Conservation (phyloP, 1,284 basidiomycete genomes). For the Pseudomicrostroma phylloplanum region DNA sequence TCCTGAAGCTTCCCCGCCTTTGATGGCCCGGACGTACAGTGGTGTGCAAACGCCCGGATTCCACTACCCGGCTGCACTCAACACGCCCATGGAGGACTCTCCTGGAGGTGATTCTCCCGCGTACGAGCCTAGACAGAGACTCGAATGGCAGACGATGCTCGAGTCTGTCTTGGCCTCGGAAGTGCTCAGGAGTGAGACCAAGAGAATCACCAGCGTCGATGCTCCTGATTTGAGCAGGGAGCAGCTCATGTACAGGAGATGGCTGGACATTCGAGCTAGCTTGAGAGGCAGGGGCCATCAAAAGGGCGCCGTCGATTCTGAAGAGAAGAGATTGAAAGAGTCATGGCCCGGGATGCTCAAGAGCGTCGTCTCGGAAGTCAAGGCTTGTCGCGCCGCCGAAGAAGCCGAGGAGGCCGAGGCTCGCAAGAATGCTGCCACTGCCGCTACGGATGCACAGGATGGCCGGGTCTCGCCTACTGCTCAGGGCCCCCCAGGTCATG, state of each 20-base stretch:
- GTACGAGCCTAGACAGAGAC: slow-evolving; percentile 33
- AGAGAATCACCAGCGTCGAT: slow-evolving; percentile 52
- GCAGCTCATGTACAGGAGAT: slow-evolving; percentile 57
- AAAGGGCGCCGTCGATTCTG: slow-evolving; percentile 67
- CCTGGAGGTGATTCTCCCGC: slow-evolving; percentile 22
- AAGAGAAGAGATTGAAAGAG: slow-evolving; percentile 73
- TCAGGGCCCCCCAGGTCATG: slow-evolving; percentile 7
- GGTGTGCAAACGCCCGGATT: slow-evolving; percentile 13
- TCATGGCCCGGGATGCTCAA: slow-evolving; percentile 73
- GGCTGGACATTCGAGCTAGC: slow-evolving; percentile 84
- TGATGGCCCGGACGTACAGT: not conserved
- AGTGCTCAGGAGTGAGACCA: slow-evolving; percentile 48
- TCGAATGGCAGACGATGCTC: slow-evolving; percentile 51
- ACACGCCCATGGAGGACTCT: slow-evolving; percentile 17
- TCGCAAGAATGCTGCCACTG: not conserved
- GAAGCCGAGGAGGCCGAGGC: slow-evolving; percentile 17
- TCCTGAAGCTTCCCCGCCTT: not conserved
- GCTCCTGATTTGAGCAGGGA: slow-evolving; percentile 34
- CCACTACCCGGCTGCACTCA: slow-evolving; percentile 6
- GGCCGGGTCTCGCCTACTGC: slow-evolving; percentile 1
- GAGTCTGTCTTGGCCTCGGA: slow-evolving; percentile 46
- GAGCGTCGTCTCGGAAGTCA: slow-evolving; percentile 73
- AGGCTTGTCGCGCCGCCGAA: slow-evolving; percentile 62
- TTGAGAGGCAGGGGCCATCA: slow-evolving; percentile 59
- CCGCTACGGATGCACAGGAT: slow-evolving; percentile 1